Evolutionary conservation across 495 filamentous ascomycete genomes (phyloP).

Genomic region (Aspergillus panamensis): DNA sequence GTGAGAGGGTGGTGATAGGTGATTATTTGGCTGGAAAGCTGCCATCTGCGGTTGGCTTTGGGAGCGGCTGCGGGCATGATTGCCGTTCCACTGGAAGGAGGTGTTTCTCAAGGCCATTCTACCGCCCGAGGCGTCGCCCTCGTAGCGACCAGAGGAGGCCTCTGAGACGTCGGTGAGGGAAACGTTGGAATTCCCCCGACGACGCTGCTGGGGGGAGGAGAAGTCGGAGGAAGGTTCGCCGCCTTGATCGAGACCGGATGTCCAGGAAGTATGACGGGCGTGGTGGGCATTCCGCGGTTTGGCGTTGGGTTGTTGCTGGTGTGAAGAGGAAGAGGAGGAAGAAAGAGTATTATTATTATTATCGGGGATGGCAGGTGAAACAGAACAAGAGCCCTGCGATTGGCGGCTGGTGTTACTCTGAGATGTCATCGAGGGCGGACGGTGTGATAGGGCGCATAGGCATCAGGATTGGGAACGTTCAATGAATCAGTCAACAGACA

Average conservation of each 20-base stretch:
- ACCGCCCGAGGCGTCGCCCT: slow-evolving; percentile 28
- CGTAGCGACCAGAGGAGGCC: slow-evolving; percentile 29
- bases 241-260: slow-evolving; percentile 34
- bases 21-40: slow-evolving; percentile 18
- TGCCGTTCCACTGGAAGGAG: slow-evolving; percentile 35
- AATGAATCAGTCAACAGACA: slow-evolving; percentile 23
- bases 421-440: slow-evolving; percentile 21
- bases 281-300: slow-evolving; percentile 37
- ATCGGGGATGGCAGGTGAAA: slow-evolving; percentile 7
- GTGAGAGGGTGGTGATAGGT: neutral
- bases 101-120: slow-evolving; percentile 35
- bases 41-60: slow-evolving; percentile 31
- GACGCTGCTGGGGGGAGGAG: slow-evolving; percentile 26
- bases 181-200: slow-evolving; percentile 38
- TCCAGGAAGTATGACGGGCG: slow-evolving; percentile 42
- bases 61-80: slow-evolving; percentile 37
- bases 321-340: slow-evolving; percentile 11
- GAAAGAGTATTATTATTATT: neutral
- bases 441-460: slow-evolving; percentile 12
- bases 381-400: slow-evolving; percentile 16
- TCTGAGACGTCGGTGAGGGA: slow-evolving; percentile 39
- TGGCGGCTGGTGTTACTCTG: slow-evolving; percentile 17
- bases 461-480: neutral
- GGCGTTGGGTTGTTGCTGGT: slow-evolving; percentile 6
- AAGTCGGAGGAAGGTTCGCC: slow-evolving; percentile 30